Evolutionary conservation across 495 filamentous ascomycete species (phyloP).

Genomic region (Haplographium delicatum): DNA sequence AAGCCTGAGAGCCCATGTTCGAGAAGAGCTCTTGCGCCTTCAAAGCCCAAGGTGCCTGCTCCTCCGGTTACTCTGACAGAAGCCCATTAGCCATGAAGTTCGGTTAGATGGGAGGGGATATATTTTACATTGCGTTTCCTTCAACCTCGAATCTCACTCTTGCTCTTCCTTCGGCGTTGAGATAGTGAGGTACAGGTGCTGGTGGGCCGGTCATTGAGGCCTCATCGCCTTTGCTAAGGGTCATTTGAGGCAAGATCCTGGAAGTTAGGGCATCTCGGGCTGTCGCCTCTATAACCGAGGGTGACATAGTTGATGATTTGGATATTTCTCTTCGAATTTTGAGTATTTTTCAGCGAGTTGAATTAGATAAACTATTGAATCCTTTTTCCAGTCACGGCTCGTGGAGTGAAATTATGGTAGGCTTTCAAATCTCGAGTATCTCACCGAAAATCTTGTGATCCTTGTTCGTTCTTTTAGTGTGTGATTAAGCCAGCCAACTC

Average conservation of each 20-base stretch:
- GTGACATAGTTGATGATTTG: not conserved
- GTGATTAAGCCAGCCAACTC: too few species aligned
- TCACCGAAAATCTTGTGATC: too few species aligned
- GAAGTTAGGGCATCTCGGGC: conserved; percentile 28
- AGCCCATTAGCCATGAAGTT: not conserved
- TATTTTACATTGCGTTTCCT: conserved; percentile 51
- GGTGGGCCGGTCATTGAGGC: conserved; percentile 38
- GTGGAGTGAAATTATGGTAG: too few species aligned
- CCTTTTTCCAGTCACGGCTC: too few species aligned
- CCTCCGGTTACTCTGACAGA: conserved; percentile 61
- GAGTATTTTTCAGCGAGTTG: not conserved
- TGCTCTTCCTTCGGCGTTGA: conserved; percentile 42
- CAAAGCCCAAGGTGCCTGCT: conserved; percentile 59
- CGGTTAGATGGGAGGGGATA: not conserved
- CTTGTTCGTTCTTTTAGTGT: too few species aligned
- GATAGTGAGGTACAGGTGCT: conserved; percentile 39
- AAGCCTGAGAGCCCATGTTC: conserved; percentile 61
- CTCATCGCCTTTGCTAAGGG: conserved; percentile 44
- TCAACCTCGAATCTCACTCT: conserved; percentile 53
- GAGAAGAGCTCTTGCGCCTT: conserved; percentile 56
- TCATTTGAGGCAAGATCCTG: conserved; percentile 51
- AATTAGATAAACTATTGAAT: too few species aligned
- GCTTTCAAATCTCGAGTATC: too few species aligned
- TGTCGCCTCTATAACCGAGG: conserved; percentile 5
- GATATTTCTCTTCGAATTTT: not conserved